Evolutionary conservation across 2,329 filamentous ascomycete genomes (phyloP).

Genomic region (Cryphonectria japonica): DNA sequence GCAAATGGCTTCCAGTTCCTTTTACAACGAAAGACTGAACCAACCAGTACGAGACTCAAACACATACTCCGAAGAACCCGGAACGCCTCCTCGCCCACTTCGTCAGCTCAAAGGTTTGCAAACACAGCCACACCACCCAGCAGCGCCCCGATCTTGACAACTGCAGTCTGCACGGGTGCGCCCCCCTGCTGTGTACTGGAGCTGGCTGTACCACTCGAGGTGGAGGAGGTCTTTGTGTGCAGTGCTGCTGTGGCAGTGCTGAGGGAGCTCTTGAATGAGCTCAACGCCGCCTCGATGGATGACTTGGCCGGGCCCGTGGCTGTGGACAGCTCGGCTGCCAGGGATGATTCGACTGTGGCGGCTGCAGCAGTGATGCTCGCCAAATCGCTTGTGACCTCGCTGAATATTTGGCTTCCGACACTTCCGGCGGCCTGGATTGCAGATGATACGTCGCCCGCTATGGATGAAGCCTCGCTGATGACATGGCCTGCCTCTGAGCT

Average conservation of each 20-base stretch:
- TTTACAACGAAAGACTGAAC: too few relatives aligned
- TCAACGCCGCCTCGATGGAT: conserved; percentile 5
- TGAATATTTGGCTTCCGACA: neutral
- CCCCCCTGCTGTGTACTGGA: neutral
- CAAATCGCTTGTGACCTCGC: neutral
- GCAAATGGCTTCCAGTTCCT: neutral
- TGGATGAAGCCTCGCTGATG: neutral
- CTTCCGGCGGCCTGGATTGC: neutral
- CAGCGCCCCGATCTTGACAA: conserved; percentile 13
- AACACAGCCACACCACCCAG: conserved; percentile 12
- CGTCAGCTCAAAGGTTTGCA: conserved; percentile 3
- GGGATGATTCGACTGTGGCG: neutral
- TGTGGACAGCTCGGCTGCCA: conserved; percentile 7
- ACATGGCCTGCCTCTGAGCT: neutral
- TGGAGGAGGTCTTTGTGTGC: neutral
- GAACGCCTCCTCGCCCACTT: too few relatives aligned
- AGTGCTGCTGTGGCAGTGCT: neutral
- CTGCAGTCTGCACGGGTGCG: conserved; percentile 7
- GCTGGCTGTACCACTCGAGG: neutral
- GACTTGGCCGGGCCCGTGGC: conserved; percentile 5
- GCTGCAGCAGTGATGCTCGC: conserved; percentile 6
- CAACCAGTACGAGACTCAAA: neutral
- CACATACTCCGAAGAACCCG: neutral
- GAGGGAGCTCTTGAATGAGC: neutral
- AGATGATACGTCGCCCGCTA: neutral